phyloP scores from a whole-genome alignment of 176 grass and related monocot genomes.

The Aegilops speltoides region DNA sequence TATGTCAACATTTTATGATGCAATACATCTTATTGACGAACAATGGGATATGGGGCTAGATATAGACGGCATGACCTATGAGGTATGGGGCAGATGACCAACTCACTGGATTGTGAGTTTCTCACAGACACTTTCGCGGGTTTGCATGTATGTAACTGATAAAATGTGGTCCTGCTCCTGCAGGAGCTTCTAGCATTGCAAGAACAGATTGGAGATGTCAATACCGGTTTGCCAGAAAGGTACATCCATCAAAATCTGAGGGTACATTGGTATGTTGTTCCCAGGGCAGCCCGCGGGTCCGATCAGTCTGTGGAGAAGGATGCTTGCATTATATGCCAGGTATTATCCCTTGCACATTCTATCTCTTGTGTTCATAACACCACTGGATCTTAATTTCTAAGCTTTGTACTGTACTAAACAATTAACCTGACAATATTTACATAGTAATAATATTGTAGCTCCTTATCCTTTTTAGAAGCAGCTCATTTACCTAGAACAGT shows the following conservation, averaged over 20 bases:
- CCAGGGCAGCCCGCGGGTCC: conserved; percentile 13
- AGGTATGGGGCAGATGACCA: conserved; percentile 35
- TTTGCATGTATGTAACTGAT: conserved; percentile 19
- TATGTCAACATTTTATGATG: conserved; percentile 40
- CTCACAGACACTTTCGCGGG: background rate
- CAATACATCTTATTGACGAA: conserved; percentile 39
- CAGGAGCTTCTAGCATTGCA: conserved; percentile 71
- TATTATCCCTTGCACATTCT: conserved; percentile 26
- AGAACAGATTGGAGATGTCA: conserved; percentile 68
- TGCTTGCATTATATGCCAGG: conserved; percentile 77
- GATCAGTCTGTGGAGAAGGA: conserved; percentile 47
- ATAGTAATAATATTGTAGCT: background rate
- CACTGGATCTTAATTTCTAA: background rate
- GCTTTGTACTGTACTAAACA: background rate
- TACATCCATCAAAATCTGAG: conserved; percentile 54
- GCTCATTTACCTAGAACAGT: background rate
- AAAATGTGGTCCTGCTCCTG: background rate
- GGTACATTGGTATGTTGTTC: conserved; percentile 26
- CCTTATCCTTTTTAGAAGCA: background rate
- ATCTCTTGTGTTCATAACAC: conserved; percentile 9
- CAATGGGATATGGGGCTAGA: conserved; percentile 61
- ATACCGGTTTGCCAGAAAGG: conserved; percentile 56
- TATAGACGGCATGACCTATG: conserved; percentile 65
- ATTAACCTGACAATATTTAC: background rate
- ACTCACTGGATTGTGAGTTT: conserved; percentile 13